phyloP scores from a whole-genome alignment of 2,329 filamentous ascomycete genomes.

The Fonsecaea multimorphosa region DNA sequence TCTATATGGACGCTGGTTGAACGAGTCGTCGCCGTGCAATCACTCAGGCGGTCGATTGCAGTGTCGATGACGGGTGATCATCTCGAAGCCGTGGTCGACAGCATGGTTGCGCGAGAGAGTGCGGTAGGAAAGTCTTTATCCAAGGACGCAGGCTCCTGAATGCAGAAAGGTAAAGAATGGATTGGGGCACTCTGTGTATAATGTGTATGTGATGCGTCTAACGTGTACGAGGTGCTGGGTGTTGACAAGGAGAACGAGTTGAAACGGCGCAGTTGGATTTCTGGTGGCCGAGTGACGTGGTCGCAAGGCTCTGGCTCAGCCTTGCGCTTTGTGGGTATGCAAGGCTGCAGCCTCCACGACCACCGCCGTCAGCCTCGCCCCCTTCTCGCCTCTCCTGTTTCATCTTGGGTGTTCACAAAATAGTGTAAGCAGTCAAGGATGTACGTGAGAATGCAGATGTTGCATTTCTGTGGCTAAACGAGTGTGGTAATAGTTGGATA shows the following conservation, averaged over 20 bases:
- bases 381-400: not conserved
- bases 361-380: not conserved
- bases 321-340: not conserved
- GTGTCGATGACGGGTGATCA: slow-evolving; percentile 20
- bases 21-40: slow-evolving; percentile 8
- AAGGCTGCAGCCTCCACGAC: not conserved
- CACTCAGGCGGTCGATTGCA: slow-evolving; percentile 28
- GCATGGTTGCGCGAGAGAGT: slow-evolving; percentile 15
- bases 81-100: slow-evolving; percentile 23
- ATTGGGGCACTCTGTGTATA: not conserved
- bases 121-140: not conserved
- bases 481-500: not conserved
- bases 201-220: not conserved
- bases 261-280: not conserved
- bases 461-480: slow-evolving; percentile 2
- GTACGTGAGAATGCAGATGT: not conserved
- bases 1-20: not conserved
- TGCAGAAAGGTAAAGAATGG: not conserved
- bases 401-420: not conserved
- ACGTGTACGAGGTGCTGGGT: not conserved
- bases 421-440: not conserved
- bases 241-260: not conserved
- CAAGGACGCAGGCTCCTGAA: not conserved
- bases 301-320: not conserved
- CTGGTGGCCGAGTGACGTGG: not conserved